A percentile compares a stretch with the other conserved stretches of the same genome.
Conservation (phyloP, 108 stramenopile genomes). For the Cafeteria roenbergensis region DNA sequence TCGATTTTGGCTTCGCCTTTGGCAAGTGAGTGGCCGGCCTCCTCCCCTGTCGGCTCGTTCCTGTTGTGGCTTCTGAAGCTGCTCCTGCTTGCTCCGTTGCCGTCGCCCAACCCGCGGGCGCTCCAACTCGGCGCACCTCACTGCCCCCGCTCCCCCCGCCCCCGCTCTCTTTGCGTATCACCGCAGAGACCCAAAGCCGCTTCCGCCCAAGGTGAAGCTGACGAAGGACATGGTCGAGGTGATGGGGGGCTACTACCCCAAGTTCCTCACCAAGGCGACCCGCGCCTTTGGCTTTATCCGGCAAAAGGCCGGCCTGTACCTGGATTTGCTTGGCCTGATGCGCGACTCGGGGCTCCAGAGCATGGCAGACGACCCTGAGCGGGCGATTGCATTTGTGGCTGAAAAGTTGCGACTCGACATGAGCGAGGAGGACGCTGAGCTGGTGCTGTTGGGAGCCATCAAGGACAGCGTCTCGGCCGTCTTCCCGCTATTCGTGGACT, state of each 20-base stretch:
- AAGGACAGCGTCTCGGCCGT: background rate
- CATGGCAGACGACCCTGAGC: conserved; percentile 73
- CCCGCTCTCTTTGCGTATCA: background rate
- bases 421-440: conserved; percentile 1
- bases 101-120: background rate
- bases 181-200: conserved; percentile 76
- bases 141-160: background rate
- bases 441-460: background rate
- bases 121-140: background rate
- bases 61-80: background rate
- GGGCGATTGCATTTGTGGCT: background rate
- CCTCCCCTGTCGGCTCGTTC: background rate
- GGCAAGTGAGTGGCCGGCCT: conserved; percentile 28
- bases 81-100: conserved; percentile 6
- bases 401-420: background rate
- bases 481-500: background rate
- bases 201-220: conserved; percentile 80
- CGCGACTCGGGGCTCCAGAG: conserved; percentile 92
- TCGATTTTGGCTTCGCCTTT: conserved; percentile 76
- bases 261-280: conserved; percentile 80
- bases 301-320: conserved; percentile 78
- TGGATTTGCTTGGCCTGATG: conserved; percentile 87
- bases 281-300: conserved; percentile 86
- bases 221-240: conserved; percentile 72
- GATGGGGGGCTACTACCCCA: conserved; percentile 75